A percentile compares a stretch with the other conserved stretches of the same genome.
These are phyloP conservation scores for Phlyctochytrium bullatum DNA, from an alignment of 192 early-diverging fungal genomes.

Conservation along the genomic window DNA sequence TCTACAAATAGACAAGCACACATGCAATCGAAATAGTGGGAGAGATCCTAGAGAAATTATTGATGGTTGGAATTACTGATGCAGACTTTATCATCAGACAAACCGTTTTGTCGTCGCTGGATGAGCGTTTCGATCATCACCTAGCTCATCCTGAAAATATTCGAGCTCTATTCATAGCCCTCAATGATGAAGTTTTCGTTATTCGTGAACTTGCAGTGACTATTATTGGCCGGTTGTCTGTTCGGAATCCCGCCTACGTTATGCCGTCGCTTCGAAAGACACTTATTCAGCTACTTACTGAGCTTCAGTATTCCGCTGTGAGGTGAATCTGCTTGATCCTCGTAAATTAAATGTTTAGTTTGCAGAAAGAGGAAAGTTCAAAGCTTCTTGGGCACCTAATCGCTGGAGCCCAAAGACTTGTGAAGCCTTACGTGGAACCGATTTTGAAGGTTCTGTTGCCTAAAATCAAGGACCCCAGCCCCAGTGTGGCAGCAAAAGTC, in stretches of 20 bases:
- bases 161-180: constrained; percentile 77
- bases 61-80: constrained; percentile 88
- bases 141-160: constrained; percentile 90
- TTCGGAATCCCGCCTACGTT: constrained; percentile 89
- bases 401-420: constrained; percentile 70
- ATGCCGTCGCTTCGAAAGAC: constrained; percentile 86
- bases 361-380: constrained; percentile 85
- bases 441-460: constrained; percentile 83
- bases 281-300: constrained; percentile 82
- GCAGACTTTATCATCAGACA: constrained; percentile 69
- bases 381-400: constrained; percentile 75
- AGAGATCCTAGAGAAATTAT: constrained; percentile 84
- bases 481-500: constrained; percentile 76
- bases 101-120: constrained; percentile 76
- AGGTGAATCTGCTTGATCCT: constrained; percentile 30
- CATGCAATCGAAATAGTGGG: constrained; percentile 80
- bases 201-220: constrained; percentile 78
- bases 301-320: constrained; percentile 82
- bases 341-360: constrained; percentile 25
- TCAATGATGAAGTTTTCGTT: constrained; percentile 90
- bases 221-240: constrained; percentile 82
- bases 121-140: constrained; percentile 82
- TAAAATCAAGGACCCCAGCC: constrained; percentile 64
- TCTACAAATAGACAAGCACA: constrained; percentile 33
- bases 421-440: constrained; percentile 87